Evolutionary conservation across 352 stramenopile genomes (phyloP).

Genomic region (Phytophthora pini): DNA sequence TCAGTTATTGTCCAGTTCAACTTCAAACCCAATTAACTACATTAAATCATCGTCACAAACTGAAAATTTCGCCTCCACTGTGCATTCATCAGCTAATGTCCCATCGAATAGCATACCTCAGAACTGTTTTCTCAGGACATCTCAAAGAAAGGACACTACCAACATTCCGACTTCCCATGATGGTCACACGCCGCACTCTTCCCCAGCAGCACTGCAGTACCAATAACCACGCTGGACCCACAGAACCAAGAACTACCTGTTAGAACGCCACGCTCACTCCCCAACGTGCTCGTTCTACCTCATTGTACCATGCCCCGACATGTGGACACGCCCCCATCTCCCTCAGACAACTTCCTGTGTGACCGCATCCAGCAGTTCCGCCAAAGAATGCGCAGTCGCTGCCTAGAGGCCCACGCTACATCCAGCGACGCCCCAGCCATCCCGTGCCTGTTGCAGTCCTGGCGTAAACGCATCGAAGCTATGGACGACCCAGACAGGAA

Average conservation of each 20-base stretch:
- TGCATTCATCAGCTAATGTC: not conserved
- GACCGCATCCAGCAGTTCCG: slow-evolving; percentile 30
- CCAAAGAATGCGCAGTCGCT: slow-evolving; percentile 26
- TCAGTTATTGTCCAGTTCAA: too few species aligned
- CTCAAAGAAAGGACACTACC: not conserved
- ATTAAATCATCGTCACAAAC: too few species aligned
- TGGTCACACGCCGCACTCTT: not conserved
- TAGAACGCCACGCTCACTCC: not conserved
- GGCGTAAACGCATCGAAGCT: slow-evolving; percentile 38
- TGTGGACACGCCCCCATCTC: not conserved
- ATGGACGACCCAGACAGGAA: slow-evolving; percentile 26
- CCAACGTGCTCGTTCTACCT: not conserved
- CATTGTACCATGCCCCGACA: slow-evolving; percentile 20
- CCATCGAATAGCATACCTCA: not conserved
- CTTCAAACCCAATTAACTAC: too few species aligned
- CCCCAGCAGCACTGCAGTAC: not conserved
- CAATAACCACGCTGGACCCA: slow-evolving; percentile 5
- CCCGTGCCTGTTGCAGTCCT: slow-evolving; percentile 38
- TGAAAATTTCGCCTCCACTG: too few species aligned
- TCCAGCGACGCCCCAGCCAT: slow-evolving; percentile 8
- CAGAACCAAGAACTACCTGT: not conserved
- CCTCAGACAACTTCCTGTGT: slow-evolving; percentile 13
- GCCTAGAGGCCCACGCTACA: slow-evolving; percentile 4
- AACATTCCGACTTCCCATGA: slow-evolving; percentile 1
- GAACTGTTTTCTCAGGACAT: not conserved